Base-by-base conservation (phyloP, 1,284 basidiomycete genomes). In the Malassezia caprae region DNA sequence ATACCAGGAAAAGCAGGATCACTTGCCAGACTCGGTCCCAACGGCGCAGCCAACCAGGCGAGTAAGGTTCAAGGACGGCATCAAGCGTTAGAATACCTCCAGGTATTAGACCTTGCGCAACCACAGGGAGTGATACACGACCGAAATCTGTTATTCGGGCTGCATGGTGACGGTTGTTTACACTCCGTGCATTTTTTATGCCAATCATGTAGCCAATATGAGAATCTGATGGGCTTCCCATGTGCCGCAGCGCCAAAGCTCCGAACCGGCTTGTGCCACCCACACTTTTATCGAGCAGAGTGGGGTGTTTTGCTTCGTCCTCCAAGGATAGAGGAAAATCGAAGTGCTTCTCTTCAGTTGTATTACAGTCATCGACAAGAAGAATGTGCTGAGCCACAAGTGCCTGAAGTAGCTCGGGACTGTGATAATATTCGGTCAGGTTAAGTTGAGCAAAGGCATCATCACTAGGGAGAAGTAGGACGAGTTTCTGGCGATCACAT, bases 341-440 rank as follows among this genome's bases (percentile, higher is more conserved):
- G 27, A 41, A 45, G 21, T 11, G 17, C 40, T 3, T 31, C 3
- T 30, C 17, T 19, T n/a, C 24, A 13, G 10, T 8, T 11, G 37
- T 11, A 8, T 21, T 27, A 35, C 54, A 56, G 80, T 41, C 81
- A 63, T 31, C 78, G 0, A 64, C 74, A 0, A 84, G 85, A 57
- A 99, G 85, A 59, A 99, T 82, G 76, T 99, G 93, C 66, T 96
- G 87, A 56, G 82, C 80, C 52, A 96, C 84, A 19, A 96, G 83
- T 4, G 78, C 78, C 37, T 80, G 79, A 28, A 96, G 79, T 12
- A 60, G 53, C 2, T 60, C 58, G 10, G 45, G 59, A 26, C 80
- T 78, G 1, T 55, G 45, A 58, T 85, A 84, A 52, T 96, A 80
- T 56, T 79, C 76, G 0, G 90, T 90, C 46, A 96, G 76, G 75